phyloP scores from a whole-genome alignment of 805 yeast species.

The Kurtzmaniella cleridarum region DNA sequence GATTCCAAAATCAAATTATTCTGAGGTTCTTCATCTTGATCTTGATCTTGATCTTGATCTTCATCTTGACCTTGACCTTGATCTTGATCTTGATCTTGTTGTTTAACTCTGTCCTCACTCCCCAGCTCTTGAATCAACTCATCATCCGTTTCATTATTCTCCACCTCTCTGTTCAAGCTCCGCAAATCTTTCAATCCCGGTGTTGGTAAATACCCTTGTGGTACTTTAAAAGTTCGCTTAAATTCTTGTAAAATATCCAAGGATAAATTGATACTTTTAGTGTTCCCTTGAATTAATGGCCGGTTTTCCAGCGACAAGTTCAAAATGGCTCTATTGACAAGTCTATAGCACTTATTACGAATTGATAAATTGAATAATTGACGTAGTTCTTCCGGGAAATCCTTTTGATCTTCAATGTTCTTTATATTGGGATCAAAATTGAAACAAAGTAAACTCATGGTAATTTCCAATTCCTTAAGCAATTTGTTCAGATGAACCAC shows the following conservation, averaged over 20 bases:
- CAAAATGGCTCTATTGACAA: constrained; percentile 65
- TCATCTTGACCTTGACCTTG: neutral
- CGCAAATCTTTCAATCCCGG: no score
- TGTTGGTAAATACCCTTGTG: neutral
- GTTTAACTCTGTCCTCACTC: neutral
- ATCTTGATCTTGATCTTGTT: no score
- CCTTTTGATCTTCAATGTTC: constrained; percentile 30
- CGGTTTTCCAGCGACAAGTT: constrained; percentile 17
- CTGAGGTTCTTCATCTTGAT: constrained; percentile 16
- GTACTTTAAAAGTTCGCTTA: neutral
- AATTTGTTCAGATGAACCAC: constrained; percentile 54
- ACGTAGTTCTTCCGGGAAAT: constrained; percentile 51
- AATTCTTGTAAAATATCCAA: neutral
- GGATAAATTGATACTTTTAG: neutral
- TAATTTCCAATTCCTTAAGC: constrained; percentile 68
- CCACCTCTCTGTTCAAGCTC: neutral
- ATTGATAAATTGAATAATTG: constrained; percentile 54
- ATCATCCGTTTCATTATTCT: neutral
- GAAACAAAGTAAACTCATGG: constrained; percentile 74
- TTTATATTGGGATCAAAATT: constrained; percentile 30
- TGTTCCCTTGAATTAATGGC: neutral
- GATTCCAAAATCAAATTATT: constrained; percentile 27
- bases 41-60: constrained; percentile 13
- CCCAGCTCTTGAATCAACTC: constrained; percentile 5
- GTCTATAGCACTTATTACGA: constrained; percentile 59